Conservation (phyloP, 1,284 basidiomycete species). For the Apiotrichum mycotoxinovorans region DNA sequence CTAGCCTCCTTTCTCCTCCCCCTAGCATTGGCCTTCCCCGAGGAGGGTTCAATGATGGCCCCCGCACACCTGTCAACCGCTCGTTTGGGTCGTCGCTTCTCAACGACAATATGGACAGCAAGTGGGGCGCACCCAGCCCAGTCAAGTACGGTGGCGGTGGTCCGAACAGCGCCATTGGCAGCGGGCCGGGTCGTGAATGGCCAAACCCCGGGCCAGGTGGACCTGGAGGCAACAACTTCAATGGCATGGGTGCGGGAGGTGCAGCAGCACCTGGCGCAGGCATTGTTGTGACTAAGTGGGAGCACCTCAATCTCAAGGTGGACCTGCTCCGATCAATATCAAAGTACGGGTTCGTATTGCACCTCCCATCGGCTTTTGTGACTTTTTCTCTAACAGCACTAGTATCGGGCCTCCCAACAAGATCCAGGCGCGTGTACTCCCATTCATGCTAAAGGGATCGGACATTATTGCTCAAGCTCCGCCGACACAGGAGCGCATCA, state of each 20-base stretch:
- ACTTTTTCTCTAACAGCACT: slow-evolving; percentile 6
- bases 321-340: slow-evolving; percentile 83
- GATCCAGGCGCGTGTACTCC: slow-evolving; percentile 93
- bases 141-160: slow-evolving; percentile 10
- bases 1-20: slow-evolving; percentile 2
- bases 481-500: slow-evolving; percentile 95
- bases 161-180: neutral
- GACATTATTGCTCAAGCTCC: slow-evolving; percentile 99
- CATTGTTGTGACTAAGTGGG: slow-evolving; percentile 93
- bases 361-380: neutral
- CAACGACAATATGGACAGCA: slow-evolving; percentile 15
- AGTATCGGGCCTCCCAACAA: slow-evolving; percentile 97
- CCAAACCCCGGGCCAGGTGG: slow-evolving; percentile 9
- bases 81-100: slow-evolving; percentile 18
- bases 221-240: slow-evolving; percentile 8
- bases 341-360: slow-evolving; percentile 77
- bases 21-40: slow-evolving; percentile 3
- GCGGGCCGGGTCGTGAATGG: slow-evolving; percentile 16
- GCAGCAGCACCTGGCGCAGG: slow-evolving; percentile 65
- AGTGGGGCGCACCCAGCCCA: slow-evolving; percentile 14
- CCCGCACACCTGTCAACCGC: slow-evolving; percentile 15
- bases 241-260: slow-evolving; percentile 1
- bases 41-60: slow-evolving; percentile 8
- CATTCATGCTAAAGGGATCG: slow-evolving; percentile 82
- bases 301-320: slow-evolving; percentile 78